Conservation (phyloP, 2,329 filamentous ascomycete genomes). For the Ascochyta viciae-villosae region DNA sequence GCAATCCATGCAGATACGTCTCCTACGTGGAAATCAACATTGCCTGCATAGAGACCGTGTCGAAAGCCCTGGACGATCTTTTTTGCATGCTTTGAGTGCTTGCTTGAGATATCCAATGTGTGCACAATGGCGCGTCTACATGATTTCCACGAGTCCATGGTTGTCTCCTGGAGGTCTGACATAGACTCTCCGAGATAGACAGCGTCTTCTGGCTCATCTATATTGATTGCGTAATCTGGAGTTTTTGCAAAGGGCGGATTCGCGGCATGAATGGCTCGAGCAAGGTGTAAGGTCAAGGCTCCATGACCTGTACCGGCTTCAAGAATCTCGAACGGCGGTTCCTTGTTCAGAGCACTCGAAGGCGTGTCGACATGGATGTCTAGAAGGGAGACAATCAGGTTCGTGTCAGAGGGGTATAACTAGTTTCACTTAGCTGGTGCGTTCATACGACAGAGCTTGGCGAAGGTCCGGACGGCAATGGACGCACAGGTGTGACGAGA, state of each 20-base stretch:
- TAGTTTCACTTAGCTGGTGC: constrained; percentile 38
- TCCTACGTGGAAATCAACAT: constrained; percentile 77
- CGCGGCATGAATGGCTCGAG: constrained; percentile 76
- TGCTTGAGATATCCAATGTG: constrained; percentile 70
- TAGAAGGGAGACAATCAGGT: constrained; percentile 75
- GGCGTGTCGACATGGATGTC: constrained; percentile 69
- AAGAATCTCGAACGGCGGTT: constrained; percentile 72
- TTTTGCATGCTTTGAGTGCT: constrained; percentile 70
- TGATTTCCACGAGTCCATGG: constrained; percentile 47
- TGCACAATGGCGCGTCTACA: constrained; percentile 74
- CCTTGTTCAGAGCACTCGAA: constrained; percentile 41
- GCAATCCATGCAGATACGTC: constrained; percentile 70
- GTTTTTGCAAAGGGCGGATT: constrained; percentile 62
- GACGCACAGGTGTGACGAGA: constrained; percentile 74
- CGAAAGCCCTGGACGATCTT: constrained; percentile 71
- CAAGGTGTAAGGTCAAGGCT: constrained; percentile 76
- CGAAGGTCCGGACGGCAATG: neutral
- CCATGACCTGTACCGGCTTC: constrained; percentile 89
- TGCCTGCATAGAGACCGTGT: constrained; percentile 71
- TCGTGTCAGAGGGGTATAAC: constrained; percentile 79
- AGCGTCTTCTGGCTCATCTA: constrained; percentile 38
- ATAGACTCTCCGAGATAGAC: constrained; percentile 43
- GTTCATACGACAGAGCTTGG: neutral
- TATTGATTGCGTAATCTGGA: constrained; percentile 19
- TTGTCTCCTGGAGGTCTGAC: constrained; percentile 38